These are phyloP conservation scores for Cicer pinnatifidum DNA, from an alignment of 306 rosid genomes.

Conservation along the genomic window DNA sequence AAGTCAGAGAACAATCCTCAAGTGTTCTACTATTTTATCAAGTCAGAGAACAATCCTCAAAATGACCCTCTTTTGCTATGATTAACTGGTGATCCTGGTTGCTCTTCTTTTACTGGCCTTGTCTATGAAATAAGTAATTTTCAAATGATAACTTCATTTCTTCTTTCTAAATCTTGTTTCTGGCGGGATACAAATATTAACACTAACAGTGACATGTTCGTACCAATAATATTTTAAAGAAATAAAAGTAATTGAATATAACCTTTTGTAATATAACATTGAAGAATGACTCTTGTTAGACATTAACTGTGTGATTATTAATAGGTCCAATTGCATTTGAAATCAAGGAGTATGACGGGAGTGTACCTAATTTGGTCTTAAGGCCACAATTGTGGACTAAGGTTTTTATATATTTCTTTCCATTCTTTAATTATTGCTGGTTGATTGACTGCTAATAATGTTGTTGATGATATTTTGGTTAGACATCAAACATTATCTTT, in stretches of 20 bases:
- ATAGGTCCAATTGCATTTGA: constrained; percentile 61
- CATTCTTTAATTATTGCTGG: neutral
- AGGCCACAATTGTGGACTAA: constrained; percentile 74
- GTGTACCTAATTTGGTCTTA: constrained; percentile 53
- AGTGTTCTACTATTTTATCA: constrained; percentile 31
- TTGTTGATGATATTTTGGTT: neutral
- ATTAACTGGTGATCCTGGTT: constrained; percentile 75
- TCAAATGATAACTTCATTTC: neutral
- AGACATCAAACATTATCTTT: constrained; percentile 61
- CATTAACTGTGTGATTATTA: neutral
- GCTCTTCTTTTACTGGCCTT: constrained; percentile 54
- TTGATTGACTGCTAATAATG: neutral
- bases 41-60: constrained; percentile 57
- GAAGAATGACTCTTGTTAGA: too few species aligned
- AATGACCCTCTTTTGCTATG: constrained; percentile 66
- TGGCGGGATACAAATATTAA: neutral
- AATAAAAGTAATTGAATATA: too few species aligned
- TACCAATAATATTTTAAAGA: too few species aligned
- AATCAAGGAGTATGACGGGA: constrained; percentile 52
- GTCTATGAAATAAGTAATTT: constrained; percentile 53
- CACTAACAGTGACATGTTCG: too few species aligned
- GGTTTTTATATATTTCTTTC: constrained; percentile 38
- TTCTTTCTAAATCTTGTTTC: neutral
- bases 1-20: neutral
- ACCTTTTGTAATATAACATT: too few species aligned